Base-by-base conservation (phyloP, 306 rosid genomes). In the Sicyos edulis region DNA sequence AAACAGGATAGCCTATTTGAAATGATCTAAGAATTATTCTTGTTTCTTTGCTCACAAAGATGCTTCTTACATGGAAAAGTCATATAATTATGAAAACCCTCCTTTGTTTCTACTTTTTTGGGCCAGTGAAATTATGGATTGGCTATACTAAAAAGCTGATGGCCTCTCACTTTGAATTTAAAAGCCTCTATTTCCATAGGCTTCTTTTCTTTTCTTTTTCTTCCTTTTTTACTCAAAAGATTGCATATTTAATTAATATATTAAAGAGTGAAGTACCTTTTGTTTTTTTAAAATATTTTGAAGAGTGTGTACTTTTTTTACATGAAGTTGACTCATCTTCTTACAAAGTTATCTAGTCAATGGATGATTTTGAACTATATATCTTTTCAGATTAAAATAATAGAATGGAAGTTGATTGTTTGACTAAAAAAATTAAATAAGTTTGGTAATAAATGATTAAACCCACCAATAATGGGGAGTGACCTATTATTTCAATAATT, bases 1-100 rank as follows among this genome's bases (percentile, higher is more conserved):
- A 69, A 50, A 50, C 58, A 68, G 57, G 73, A 26, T 69, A 67
- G 40, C 40, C 56, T 45, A 67, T 67, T 13, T 67, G 56, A 67
- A 14, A 14, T n/a, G 9, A n/a, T 63, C 50, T 10, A n/a, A 17
- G 71, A 20, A 47, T 67, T 14, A 44, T 45, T 45, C 72, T 66
- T 45, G 40, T 8, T 66, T 40, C 32, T 42, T 19, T 42, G 29
- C 21, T 63, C 70, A 65, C 1, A 19, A 65, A 20, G 71, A 44
- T 65, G 54, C 53, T 19, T 61, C 42, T 67, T 67, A 67, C 42
- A 47, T 47, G 40, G 11, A 67, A 67, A 67, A 67, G 55, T 20
- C 22, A 21, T 47, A 50, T 24, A 3, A 21, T 22, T 21, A 45
- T 21, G 55, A 21, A 67, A 20, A 21, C 34, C 72, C 55, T 20